Base-by-base conservation (phyloP, 192 early-diverging fungal species). In the Phlyctochytrium planicorne region DNA sequence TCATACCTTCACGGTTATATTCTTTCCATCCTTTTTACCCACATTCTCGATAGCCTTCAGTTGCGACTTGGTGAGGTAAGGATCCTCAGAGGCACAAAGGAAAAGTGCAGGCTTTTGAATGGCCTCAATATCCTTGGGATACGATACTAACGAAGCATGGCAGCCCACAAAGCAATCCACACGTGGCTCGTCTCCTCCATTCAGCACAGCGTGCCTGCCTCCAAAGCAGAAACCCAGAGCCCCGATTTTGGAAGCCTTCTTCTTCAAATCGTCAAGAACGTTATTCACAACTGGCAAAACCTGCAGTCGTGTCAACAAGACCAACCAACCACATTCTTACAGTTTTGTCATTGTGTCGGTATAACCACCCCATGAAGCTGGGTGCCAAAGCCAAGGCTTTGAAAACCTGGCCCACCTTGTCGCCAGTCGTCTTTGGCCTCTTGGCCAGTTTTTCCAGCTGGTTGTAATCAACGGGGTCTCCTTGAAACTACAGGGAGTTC, bases 41-140 rank as follows among this genome's bases (percentile, higher is more conserved):
- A n/a, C 40, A 14, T 50, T n/a, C 40, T 14, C 40, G 40, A 50
- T n/a, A 10, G 10, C n/a, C 40, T n/a, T 50, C 40, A 50, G 12
- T 14, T 50, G 12, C n/a, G 10, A 14, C 40, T 50, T n/a, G 40
- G 40, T 14, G 12, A 50, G n/a, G 12, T 14, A n/a, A 10, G 12
- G n/a, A n/a, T 50, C 40, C 40, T 50, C n/a, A 10, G 10, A 10
- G 12, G 40, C 40, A 10, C 10, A n/a, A 50, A 10, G n/a, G n/a
- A 50, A 50, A 10, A 50, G 40, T 10, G 12, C 40, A 10, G 40
- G 40, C n/a, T 50, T 50, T 14, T n/a, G 12, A 14, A 50, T 50
- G 40, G 40, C 40, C 40, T 50, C 40, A n/a, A 50, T 50, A n/a
- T 50, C 40, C n/a, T 50, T 50, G 40, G 40, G 40, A 14, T 14